These are phyloP conservation scores for Taphrina betulina DNA, from an alignment of 1,139 yeast species.

Conservation along the genomic window DNA sequence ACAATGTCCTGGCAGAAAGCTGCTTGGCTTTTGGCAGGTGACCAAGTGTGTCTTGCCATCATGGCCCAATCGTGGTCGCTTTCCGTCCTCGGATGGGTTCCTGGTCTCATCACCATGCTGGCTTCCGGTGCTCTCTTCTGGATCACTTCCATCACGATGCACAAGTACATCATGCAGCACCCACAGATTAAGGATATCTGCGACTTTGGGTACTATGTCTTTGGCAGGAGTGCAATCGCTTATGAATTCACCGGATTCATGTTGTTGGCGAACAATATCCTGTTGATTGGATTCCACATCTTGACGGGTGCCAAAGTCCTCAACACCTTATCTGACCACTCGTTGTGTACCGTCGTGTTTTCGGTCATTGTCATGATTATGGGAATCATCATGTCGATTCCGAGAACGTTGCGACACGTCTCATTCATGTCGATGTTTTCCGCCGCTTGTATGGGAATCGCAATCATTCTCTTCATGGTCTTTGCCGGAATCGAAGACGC, in stretches of 20 bases:
- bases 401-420: slow-evolving; percentile 19
- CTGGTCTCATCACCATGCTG: slow-evolving; percentile 57
- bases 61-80: slow-evolving; percentile 65
- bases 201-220: slow-evolving; percentile 59
- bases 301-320: slow-evolving; percentile 57
- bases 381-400: slow-evolving; percentile 20
- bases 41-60: slow-evolving; percentile 61
- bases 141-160: slow-evolving; percentile 53
- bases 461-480: slow-evolving; percentile 6
- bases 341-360: slow-evolving; percentile 20
- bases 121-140: slow-evolving; percentile 55
- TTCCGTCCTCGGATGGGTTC: slow-evolving; percentile 56
- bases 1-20: slow-evolving; percentile 54
- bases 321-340: slow-evolving; percentile 20
- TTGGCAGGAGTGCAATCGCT: slow-evolving; percentile 54
- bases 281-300: slow-evolving; percentile 60
- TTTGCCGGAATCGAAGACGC: slow-evolving; percentile 8
- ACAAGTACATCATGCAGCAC: slow-evolving; percentile 56
- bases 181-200: slow-evolving; percentile 57
- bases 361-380: slow-evolving; percentile 6
- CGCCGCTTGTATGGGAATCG: slow-evolving; percentile 45
- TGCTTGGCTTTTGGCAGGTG: slow-evolving; percentile 58
- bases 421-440: slow-evolving; percentile 42
- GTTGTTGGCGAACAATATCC: slow-evolving; percentile 55
- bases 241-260: slow-evolving; percentile 60